phyloP scores from a whole-genome alignment of 2,329 filamentous ascomycete species.

The Alternaria atra region DNA sequence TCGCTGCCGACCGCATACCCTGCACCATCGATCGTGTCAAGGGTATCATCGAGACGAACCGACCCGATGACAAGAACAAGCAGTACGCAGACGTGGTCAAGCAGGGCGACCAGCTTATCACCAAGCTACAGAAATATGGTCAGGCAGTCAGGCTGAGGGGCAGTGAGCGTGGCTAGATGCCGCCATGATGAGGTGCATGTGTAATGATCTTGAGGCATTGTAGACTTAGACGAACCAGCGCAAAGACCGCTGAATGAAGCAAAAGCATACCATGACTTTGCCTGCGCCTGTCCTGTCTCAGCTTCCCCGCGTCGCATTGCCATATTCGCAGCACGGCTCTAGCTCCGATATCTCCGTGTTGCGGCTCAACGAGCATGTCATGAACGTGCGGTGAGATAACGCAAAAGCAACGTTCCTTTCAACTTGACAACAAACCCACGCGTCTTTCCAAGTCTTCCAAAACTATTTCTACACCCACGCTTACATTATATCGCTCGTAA shows the following conservation, averaged over 20 bases:
- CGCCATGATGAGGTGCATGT: slow-evolving; percentile 15
- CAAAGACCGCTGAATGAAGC: slow-evolving; percentile 22
- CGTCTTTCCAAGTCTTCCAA: slow-evolving; percentile 3
- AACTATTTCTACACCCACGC: slow-evolving; percentile 14
- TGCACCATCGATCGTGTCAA: slow-evolving; percentile 98
- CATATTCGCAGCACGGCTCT: slow-evolving; percentile 12
- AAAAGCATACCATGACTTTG: slow-evolving; percentile 13
- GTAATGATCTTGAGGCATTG: slow-evolving; percentile 30
- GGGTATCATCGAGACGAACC: slow-evolving; percentile 96
- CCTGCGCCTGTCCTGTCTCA: slow-evolving; percentile 1
- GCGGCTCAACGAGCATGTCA: slow-evolving; percentile 13
- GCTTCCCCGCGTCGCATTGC: slow-evolving; percentile 18
- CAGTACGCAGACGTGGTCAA: slow-evolving; percentile 98
- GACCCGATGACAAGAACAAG: slow-evolving; percentile 99
- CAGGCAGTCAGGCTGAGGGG: slow-evolving; percentile 93
- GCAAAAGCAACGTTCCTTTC: slow-evolving; percentile 13
- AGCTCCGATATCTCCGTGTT: slow-evolving; percentile 21
- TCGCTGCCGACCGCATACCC: slow-evolving; percentile 89
- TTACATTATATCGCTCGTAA: slow-evolving; percentile 11
- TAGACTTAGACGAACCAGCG: slow-evolving; percentile 37
- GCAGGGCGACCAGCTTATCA: slow-evolving; percentile 97
- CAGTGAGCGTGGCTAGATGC: slow-evolving; percentile 80
- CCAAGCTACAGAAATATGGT: slow-evolving; percentile 98
- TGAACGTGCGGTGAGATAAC: slow-evolving; percentile 24
- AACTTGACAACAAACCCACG: slow-evolving; percentile 8